Percentiles rank a stretch among this genome's conserved stretches.
Conservation (phyloP, 768 basidiomycete genomes). For the Trametes coccinea region DNA sequence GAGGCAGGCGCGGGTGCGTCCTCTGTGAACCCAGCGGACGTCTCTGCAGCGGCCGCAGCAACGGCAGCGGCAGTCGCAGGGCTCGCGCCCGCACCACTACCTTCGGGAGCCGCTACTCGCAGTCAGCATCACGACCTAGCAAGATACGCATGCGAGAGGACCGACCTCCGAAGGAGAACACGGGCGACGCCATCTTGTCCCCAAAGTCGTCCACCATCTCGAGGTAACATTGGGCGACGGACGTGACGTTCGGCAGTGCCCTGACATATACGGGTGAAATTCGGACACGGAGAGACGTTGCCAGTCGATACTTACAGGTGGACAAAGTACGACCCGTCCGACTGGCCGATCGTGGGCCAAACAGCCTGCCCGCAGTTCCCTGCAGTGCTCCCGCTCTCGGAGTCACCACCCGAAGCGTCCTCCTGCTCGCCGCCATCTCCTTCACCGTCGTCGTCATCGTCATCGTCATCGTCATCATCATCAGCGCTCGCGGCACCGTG, state of each 20-base stretch:
- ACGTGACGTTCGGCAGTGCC: conserved; percentile 29
- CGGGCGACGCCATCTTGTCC: conserved; percentile 29
- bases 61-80: too few species aligned
- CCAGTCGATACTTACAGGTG: conserved; percentile 25
- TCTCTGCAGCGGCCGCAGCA: not conserved
- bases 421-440: not conserved
- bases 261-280: conserved; percentile 1
- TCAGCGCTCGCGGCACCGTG: too few species aligned
- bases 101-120: too few species aligned
- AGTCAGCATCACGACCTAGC: too few species aligned
- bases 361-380: conserved; percentile 28
- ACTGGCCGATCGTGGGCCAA: conserved; percentile 31
- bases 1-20: not conserved
- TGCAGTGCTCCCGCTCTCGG: not conserved
- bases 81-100: too few species aligned
- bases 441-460: not conserved
- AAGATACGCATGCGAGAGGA: not conserved
- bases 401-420: not conserved
- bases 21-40: not conserved
- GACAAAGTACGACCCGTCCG: conserved; percentile 29
- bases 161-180: conserved; percentile 34
- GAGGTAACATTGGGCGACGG: conserved; percentile 28
- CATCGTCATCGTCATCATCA: not conserved
- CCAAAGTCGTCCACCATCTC: conserved; percentile 35
- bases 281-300: not conserved